Evolutionary conservation across 495 filamentous ascomycete species (phyloP), one percentile per base, ranked within the genome.

Genomic region (Eremomyces bilateralis): DNA sequence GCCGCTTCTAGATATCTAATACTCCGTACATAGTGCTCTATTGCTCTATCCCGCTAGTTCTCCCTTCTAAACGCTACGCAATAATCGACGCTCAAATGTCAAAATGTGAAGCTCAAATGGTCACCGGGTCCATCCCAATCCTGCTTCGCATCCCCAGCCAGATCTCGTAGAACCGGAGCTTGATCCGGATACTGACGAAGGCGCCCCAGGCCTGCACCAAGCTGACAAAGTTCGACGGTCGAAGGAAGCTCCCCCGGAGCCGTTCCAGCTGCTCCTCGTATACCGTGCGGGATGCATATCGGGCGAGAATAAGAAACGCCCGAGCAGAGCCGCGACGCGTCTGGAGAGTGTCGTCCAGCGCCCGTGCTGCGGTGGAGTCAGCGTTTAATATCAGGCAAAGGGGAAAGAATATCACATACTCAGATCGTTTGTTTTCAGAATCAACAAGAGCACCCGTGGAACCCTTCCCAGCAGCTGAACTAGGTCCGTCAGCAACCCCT

Each of bases 401-500:
- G n/a, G 21, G 8, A 36, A 24, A 16, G 15, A 28, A 34, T 34
- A n/a, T 17, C 15, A 54, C 67, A 47, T 61, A 73, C 68, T 99
- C 27, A 99, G 58, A 53, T 99, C 90, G 51, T 99, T 99, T 1
- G 90, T 99, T 57, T 99, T 99, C 35, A 99, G 64, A 44, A 99
- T 94, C 3, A 99, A 60, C 12, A 99, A 64, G 25, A 99, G 90
- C 37, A 95, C 76, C 10, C 81, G 60, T 3, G 90, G 90, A 1
- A 99, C 82, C 42, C 80, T 70, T 20, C 80, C 78, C 5, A 99
- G 64, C 45, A 99, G 59, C 38, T 85, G 78, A 6, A 99, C 78
- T 6, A 99, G 58, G 35, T 91, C 71, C 37, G 73, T 76, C 22
- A 99, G 56, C 56, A 95, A 68, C 8, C 88, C 90, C 34, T 91